Evolutionary conservation across 805 yeast species (phyloP).

Genomic region (Wickerhamia fluorescens): DNA sequence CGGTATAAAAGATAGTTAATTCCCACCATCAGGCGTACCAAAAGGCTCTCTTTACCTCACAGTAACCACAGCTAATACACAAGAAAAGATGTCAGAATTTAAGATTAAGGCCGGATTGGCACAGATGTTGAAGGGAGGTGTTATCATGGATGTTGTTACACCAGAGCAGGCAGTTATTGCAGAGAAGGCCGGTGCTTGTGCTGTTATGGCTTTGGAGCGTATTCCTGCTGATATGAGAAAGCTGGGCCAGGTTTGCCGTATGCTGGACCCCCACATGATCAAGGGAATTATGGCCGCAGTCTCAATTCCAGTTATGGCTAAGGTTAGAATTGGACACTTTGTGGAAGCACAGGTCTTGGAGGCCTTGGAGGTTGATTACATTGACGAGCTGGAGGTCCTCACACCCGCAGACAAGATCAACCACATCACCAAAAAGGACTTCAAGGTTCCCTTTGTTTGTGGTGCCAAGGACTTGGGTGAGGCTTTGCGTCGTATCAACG

Average conservation of each 20-base stretch:
- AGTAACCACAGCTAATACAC: no score
- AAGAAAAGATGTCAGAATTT: slow-evolving; percentile 32
- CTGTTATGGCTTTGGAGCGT: slow-evolving; percentile 82
- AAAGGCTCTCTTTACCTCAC: no score
- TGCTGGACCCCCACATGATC: slow-evolving; percentile 82
- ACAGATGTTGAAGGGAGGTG: slow-evolving; percentile 79
- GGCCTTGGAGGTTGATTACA: slow-evolving; percentile 66
- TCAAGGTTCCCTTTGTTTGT: slow-evolving; percentile 73
- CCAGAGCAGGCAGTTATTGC: slow-evolving; percentile 78
- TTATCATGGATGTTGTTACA: slow-evolving; percentile 67
- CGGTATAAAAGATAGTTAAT: no score
- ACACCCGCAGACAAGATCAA: slow-evolving; percentile 70
- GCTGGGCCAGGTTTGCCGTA: slow-evolving; percentile 76
- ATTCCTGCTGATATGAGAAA: slow-evolving; percentile 83
- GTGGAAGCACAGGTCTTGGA: slow-evolving; percentile 78
- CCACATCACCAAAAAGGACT: slow-evolving; percentile 56
- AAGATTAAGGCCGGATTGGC: slow-evolving; percentile 73
- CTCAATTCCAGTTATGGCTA: slow-evolving; percentile 77
- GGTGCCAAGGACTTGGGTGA: slow-evolving; percentile 80
- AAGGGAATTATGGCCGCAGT: slow-evolving; percentile 64
- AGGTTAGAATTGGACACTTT: slow-evolving; percentile 74
- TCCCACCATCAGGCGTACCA: no score
- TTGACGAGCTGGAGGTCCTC: slow-evolving; percentile 79
- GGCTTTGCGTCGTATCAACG: slow-evolving; percentile 69
- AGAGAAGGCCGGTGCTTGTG: slow-evolving; percentile 80